Percentiles rank a stretch among this genome's conserved stretches.
Evolutionary conservation across 352 stramenopile species (phyloP).

Genomic region (Pythium insidiosum): DNA sequence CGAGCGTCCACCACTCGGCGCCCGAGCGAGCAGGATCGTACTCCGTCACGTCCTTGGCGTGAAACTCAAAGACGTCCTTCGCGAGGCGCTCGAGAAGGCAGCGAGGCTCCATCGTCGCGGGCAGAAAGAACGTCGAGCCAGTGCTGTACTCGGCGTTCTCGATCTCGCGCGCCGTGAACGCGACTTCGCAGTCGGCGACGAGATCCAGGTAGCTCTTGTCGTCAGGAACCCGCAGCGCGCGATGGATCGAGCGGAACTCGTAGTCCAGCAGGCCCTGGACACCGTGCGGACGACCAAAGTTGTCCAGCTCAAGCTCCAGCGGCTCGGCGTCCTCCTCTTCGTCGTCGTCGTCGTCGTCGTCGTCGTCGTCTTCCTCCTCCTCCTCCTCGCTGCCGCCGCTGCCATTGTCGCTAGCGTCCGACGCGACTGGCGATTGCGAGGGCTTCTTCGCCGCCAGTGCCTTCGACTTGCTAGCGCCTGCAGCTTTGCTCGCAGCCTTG

Average conservation of each 20-base stretch:
- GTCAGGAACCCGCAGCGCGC: constrained; percentile 10
- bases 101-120: constrained; percentile 31
- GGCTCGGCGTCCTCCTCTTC: constrained; percentile 11
- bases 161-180: constrained; percentile 37
- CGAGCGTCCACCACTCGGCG: constrained; percentile 86
- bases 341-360: constrained; percentile 6
- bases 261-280: constrained; percentile 17
- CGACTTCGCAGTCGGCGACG: constrained; percentile 30
- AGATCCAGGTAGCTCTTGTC: constrained; percentile 22
- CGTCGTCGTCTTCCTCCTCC: background rate
- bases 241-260: constrained; percentile 19
- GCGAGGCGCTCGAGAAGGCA: constrained; percentile 69
- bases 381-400: background rate
- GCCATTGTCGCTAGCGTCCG: background rate
- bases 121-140: constrained; percentile 49
- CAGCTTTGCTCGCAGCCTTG: background rate
- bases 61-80: constrained; percentile 68
- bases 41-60: constrained; percentile 32
- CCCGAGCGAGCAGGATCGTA: constrained; percentile 50
- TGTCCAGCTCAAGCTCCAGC: constrained; percentile 21
- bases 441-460: background rate
- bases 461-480: background rate
- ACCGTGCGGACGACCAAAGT: constrained; percentile 20
- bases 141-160: constrained; percentile 48
- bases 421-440: too few relatives aligned